phyloP scores from a whole-genome alignment of 768 basidiomycete species.

The Xerocomellus intermedius region DNA sequence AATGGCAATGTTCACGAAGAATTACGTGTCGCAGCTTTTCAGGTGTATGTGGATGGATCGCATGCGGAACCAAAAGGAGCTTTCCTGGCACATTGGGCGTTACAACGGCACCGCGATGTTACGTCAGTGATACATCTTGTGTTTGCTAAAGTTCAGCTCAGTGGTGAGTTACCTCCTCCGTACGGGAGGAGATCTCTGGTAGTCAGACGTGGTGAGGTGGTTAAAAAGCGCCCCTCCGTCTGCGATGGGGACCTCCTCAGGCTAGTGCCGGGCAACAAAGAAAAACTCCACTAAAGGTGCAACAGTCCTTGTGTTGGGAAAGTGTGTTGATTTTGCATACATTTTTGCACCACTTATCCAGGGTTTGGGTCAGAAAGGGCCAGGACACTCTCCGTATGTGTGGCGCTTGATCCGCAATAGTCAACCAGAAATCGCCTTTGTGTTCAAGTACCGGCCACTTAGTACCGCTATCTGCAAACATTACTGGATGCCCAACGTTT shows the following conservation, averaged over 20 bases:
- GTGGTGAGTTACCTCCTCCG: slow-evolving; percentile 7
- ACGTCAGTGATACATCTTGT: not conserved
- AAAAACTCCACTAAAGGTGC: slow-evolving; percentile 18
- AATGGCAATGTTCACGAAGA: slow-evolving; percentile 12
- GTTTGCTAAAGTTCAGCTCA: slow-evolving; percentile 19
- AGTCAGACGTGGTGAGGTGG: not conserved
- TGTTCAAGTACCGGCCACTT: slow-evolving; percentile 22
- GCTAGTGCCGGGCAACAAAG: not conserved
- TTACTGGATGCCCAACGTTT: not conserved
- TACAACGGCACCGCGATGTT: not conserved
- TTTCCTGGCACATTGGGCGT: not conserved
- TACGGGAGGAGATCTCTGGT: slow-evolving; percentile 7
- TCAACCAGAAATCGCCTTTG: slow-evolving; percentile 11
- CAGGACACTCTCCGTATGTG: accelerated
- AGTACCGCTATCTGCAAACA: not conserved
- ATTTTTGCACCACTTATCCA: not conserved
- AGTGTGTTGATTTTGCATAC: not conserved
- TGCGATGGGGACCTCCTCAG: accelerated
- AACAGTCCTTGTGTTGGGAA: slow-evolving; percentile 16
- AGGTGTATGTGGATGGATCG: slow-evolving; percentile 7
- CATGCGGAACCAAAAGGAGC: accelerated
- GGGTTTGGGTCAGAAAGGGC: slow-evolving; percentile 9
- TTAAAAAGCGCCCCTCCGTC: too few species aligned
- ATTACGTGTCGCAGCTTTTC: not conserved
- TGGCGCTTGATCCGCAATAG: not conserved